Percentiles rank a stretch among this genome's conserved stretches.
Conservation (phyloP, 495 filamentous ascomycete species). For the Aspergillus nanangensis region DNA sequence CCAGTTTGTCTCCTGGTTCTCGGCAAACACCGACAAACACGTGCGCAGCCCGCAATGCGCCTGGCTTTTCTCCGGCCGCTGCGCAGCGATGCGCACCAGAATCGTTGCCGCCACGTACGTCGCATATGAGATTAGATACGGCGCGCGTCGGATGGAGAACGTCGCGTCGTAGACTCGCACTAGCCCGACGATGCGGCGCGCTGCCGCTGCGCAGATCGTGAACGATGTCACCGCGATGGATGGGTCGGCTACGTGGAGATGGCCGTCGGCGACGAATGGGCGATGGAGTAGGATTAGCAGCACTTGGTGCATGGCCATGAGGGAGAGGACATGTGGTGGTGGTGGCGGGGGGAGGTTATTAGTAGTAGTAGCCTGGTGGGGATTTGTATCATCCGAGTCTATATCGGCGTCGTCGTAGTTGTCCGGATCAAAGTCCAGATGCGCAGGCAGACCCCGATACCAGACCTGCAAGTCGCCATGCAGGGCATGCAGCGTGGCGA, state of each 20-base stretch:
- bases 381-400: too few species aligned
- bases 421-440: constrained; percentile 5
- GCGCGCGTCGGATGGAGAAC: constrained; percentile 24
- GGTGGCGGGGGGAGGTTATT: constrained; percentile 1
- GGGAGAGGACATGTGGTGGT: constrained; percentile 15
- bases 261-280: constrained; percentile 20
- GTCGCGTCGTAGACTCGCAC: constrained; percentile 20
- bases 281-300: constrained; percentile 23
- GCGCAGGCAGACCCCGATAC: constrained; percentile 10
- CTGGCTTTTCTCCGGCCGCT: constrained; percentile 21
- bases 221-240: constrained; percentile 20
- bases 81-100: constrained; percentile 31
- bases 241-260: constrained; percentile 17
- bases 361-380: too few species aligned
- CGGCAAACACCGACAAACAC: constrained; percentile 24
- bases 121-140: constrained; percentile 36
- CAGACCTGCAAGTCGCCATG: constrained; percentile 13
- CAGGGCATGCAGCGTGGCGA: constrained; percentile 5
- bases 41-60: constrained; percentile 21
- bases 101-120: constrained; percentile 36
- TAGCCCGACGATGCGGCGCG: constrained; percentile 13
- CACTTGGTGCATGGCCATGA: constrained; percentile 13
- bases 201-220: constrained; percentile 19
- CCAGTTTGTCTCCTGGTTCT: constrained; percentile 28
- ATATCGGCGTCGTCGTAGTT: constrained; percentile 1